phyloP scores from a whole-genome alignment of 2,329 filamentous ascomycete species.

The Verticillium albo-atrum region DNA sequence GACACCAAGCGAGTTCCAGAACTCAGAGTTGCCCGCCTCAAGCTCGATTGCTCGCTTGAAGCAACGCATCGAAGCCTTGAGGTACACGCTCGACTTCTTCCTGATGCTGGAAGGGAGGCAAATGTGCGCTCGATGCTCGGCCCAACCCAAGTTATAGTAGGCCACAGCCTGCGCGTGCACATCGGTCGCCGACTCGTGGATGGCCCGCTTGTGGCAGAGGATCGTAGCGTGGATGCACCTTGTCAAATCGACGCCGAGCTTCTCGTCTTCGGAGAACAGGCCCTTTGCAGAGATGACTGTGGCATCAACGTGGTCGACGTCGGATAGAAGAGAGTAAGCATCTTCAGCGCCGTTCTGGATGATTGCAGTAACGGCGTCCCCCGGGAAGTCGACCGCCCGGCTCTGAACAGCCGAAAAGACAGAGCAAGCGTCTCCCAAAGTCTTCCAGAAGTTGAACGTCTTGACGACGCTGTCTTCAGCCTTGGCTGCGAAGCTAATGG shows the following conservation, averaged over 20 bases:
- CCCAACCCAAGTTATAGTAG: constrained; percentile 96
- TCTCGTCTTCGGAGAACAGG: constrained; percentile 41
- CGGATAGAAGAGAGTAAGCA: constrained; percentile 58
- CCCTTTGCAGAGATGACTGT: constrained; percentile 40
- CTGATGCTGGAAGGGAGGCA: constrained; percentile 51
- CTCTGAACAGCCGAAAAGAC: constrained; percentile 77
- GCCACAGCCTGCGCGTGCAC: constrained; percentile 88
- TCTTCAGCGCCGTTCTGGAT: constrained; percentile 49
- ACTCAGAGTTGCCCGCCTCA: constrained; percentile 89
- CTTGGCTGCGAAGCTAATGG: constrained; percentile 61
- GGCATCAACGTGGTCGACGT: constrained; percentile 61
- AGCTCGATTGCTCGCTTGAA: constrained; percentile 97
- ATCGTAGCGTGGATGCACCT: constrained; percentile 68
- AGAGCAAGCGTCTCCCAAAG: constrained; percentile 81
- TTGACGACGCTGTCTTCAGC: constrained; percentile 58
- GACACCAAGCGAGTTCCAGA: constrained; percentile 95
- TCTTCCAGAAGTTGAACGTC: constrained; percentile 95
- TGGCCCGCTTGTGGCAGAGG: constrained; percentile 81
- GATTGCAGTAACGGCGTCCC: constrained; percentile 51
- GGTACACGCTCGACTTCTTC: constrained; percentile 61
- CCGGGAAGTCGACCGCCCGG: constrained; percentile 59
- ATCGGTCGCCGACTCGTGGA: constrained; percentile 68
- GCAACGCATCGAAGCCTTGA: constrained; percentile 78
- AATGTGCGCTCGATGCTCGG: constrained; percentile 75
- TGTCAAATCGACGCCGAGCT: constrained; percentile 45